These are phyloP conservation scores for Phytophthora melonis DNA, from an alignment of 352 stramenopile genomes.

Conservation along the genomic window DNA sequence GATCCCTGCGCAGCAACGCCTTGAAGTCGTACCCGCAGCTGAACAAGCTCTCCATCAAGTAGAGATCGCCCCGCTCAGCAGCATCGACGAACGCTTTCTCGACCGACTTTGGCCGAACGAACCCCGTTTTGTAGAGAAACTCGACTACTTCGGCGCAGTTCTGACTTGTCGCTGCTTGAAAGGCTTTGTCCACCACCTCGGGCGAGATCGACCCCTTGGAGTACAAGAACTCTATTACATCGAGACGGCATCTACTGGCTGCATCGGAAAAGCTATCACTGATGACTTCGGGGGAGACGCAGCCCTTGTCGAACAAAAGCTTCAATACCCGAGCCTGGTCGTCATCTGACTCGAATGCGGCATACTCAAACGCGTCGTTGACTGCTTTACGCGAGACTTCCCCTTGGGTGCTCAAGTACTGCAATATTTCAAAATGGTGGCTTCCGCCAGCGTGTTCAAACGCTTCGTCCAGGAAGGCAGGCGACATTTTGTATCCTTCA, in stretches of 20 bases:
- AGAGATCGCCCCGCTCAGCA: too few species aligned
- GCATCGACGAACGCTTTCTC: too few species aligned
- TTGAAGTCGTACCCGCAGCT: too few species aligned
- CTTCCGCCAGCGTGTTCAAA: neutral
- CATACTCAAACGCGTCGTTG: neutral
- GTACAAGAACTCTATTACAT: conserved; percentile 6
- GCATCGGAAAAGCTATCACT: neutral
- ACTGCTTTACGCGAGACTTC: neutral
- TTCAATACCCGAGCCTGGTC: neutral
- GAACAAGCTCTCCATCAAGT: too few species aligned
- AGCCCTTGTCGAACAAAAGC: neutral
- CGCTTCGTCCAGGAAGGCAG: neutral
- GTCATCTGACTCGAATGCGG: neutral
- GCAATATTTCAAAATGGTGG: neutral
- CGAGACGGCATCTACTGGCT: neutral
- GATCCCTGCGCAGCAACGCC: too few species aligned
- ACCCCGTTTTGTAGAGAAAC: too few species aligned
- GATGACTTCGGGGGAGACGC: neutral
- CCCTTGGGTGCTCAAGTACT: neutral
- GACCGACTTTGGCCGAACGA: too few species aligned
- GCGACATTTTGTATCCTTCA: neutral
- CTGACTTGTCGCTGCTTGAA: too few species aligned
- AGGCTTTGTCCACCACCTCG: too few species aligned
- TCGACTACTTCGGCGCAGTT: too few species aligned
- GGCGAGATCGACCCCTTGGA: too few species aligned